Evolutionary conservation across 805 yeast species (phyloP).

Genomic region (Scheffersomyces spartinae): DNA sequence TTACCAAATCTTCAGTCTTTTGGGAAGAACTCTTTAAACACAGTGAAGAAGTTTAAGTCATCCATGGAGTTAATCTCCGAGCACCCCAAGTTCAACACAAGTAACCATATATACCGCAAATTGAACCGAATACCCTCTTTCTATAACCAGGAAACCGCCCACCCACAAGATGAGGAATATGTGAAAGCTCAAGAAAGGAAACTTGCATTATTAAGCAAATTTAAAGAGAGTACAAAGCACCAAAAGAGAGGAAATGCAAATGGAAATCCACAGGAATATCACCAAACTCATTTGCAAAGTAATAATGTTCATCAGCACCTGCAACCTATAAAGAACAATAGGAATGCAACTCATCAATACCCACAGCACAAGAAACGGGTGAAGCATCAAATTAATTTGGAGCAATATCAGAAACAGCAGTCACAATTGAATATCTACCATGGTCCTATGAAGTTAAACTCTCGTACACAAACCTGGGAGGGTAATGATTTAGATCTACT

Average conservation of each 20-base stretch:
- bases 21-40: too few relatives aligned
- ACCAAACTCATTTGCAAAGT: too few relatives aligned
- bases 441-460: conserved; percentile 29
- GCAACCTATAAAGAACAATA: too few relatives aligned
- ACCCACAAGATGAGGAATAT: conserved; percentile 4
- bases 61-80: conserved; percentile 18
- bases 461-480: conserved; percentile 22
- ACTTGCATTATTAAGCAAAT: conserved; percentile 14
- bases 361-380: too few relatives aligned
- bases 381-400: too few relatives aligned
- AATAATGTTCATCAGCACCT: too few relatives aligned
- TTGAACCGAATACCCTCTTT: conserved; percentile 32
- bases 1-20: too few relatives aligned
- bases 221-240: conserved; percentile 16
- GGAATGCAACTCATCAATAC: too few relatives aligned
- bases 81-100: conserved; percentile 20
- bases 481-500: conserved; percentile 31
- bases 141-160: conserved; percentile 9
- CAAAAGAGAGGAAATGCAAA: too few relatives aligned
- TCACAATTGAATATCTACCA: too few relatives aligned
- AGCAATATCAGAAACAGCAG: too few relatives aligned
- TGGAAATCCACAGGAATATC: too few relatives aligned
- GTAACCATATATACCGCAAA: conserved; percentile 22
- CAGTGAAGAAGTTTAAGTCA: conserved; percentile 19
- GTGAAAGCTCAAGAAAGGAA: conserved; percentile 4